A percentile compares a stretch with the other conserved stretches of the same genome.
Evolutionary conservation across 2,329 filamentous ascomycete species (phyloP).

Genomic region (Periconia digitata): DNA sequence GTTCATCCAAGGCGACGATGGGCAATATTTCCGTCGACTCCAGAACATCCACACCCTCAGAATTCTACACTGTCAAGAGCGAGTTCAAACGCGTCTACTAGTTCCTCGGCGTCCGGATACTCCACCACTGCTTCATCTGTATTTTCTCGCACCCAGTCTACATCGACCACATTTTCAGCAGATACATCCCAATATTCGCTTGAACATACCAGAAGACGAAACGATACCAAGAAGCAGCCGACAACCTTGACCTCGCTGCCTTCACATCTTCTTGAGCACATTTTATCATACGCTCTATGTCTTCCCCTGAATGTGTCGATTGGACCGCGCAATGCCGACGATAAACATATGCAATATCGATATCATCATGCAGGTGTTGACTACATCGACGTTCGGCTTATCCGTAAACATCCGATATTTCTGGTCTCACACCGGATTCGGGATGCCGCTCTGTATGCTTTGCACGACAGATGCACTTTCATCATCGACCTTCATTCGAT

Average conservation of each 20-base stretch:
- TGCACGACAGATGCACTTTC: conserved; percentile 23
- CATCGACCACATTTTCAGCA: conserved; percentile 6
- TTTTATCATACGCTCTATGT: conserved; percentile 20
- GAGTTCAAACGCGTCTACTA: conserved; percentile 11
- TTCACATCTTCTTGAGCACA: conserved; percentile 18
- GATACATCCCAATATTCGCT: conserved; percentile 5
- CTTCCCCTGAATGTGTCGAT: conserved; percentile 19
- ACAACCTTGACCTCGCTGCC: conserved; percentile 14
- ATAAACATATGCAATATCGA: conserved; percentile 16
- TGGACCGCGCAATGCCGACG: conserved; percentile 11
- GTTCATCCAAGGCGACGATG: conserved; percentile 12
- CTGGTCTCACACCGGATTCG: conserved; percentile 18
- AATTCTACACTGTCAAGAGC: conserved; percentile 8
- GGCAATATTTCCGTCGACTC: conserved; percentile 3
- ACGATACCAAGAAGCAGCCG: neutral
- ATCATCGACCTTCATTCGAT: conserved; percentile 23
- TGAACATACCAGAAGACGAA: neutral
- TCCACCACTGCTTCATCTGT: conserved; percentile 11
- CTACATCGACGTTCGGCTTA: conserved; percentile 22
- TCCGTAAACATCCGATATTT: conserved; percentile 21
- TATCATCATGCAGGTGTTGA: conserved; percentile 20
- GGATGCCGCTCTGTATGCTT: conserved; percentile 15
- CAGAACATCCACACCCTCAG: neutral
- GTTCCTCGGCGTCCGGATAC: conserved; percentile 13
- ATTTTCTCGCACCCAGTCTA: conserved; percentile 10